Base-by-base conservation (phyloP, 2,329 filamentous ascomycete species). In the Mollisiaceae sp. region DNA sequence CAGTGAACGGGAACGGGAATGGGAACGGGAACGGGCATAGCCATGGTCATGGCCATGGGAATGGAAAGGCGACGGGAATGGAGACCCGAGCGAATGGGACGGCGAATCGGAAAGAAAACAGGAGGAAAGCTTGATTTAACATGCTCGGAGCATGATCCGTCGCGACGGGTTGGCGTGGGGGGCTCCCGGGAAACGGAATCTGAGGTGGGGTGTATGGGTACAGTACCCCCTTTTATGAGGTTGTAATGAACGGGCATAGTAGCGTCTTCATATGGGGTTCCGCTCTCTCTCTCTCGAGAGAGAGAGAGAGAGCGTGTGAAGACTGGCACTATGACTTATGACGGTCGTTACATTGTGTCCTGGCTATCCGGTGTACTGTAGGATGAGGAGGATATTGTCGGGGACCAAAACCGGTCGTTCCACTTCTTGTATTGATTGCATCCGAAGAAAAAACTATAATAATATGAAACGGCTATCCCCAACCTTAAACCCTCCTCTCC, bases 351-450 rank as follows among this genome's bases (percentile, higher is more conserved):
- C 56, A 59, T 55, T 24, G 47, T 24, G 47, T 36, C 36, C 38
- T 63, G 38, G 58, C 27, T 58, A 39, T 63, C 57, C 20, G 41
- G 38, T 45, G 39, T 38, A 27, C 45, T 24, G 38, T 45, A 38
- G 22, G 32, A 32, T 24, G 59, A 62, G 59, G 59, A 59, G 39
- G 55, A 65, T 50, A 24, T 27, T 9, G 32, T 36, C 22, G 36
- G 38, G 43, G 50, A 58, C 57, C 45, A 50, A 65, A 62, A n/a
- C n/a, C 63, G 61, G 63, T 67, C 67, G 58, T 67, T 69, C 66
- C 69, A 50, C 57, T 70, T 70, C 69, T 63, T 70, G 69, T 70
- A 70, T 68, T 61, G 61, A 65, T 68, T 67, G n/a, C 57, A 60
- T 52, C 35, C 20, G 56, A 57, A 56, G 52, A 62, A 35, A 54